A percentile compares a stretch with the other conserved stretches of the same genome.
phyloP scores from a whole-genome alignment of 2,329 filamentous ascomycete genomes.

The Elsinoe fawcettii region DNA sequence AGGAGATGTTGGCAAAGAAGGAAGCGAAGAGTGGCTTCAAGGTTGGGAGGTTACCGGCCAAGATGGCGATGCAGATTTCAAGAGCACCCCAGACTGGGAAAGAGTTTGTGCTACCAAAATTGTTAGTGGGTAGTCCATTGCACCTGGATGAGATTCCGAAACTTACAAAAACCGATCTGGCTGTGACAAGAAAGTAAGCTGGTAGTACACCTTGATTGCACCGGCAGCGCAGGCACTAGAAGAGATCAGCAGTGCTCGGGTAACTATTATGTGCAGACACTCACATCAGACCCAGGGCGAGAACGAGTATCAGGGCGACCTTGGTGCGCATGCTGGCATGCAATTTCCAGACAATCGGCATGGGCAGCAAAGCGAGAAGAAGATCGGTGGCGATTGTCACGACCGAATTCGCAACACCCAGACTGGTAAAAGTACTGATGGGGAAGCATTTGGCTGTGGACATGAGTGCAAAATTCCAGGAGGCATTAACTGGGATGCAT shows the following conservation, averaged over 20 bases:
- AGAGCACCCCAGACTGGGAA: neutral
- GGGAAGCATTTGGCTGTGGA: neutral
- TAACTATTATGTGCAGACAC: neutral
- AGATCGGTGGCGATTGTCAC: neutral
- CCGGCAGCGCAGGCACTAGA: neutral
- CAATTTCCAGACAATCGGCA: neutral
- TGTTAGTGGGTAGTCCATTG: neutral
- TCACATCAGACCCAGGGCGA: slow-evolving; percentile 1
- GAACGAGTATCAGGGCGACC: neutral
- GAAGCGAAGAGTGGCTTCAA: neutral
- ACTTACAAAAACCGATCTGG: neutral
- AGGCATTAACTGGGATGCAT: neutral
- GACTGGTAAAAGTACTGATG: neutral
- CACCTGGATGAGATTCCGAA: neutral
- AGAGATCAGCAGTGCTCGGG: neutral
- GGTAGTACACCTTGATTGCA: slow-evolving; percentile 2
- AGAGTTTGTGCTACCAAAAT: neutral
- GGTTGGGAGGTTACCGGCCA: slow-evolving; percentile 3
- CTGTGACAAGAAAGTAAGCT: slow-evolving; percentile 2
- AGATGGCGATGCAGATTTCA: slow-evolving; percentile 1
- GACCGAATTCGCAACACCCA: neutral
- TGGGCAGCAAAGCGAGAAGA: neutral
- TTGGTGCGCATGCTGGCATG: neutral
- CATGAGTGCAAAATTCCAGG: neutral
- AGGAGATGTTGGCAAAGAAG: neutral